Base-by-base conservation (phyloP, 1,284 basidiomycete species). In the Psilocybe mexicana region DNA sequence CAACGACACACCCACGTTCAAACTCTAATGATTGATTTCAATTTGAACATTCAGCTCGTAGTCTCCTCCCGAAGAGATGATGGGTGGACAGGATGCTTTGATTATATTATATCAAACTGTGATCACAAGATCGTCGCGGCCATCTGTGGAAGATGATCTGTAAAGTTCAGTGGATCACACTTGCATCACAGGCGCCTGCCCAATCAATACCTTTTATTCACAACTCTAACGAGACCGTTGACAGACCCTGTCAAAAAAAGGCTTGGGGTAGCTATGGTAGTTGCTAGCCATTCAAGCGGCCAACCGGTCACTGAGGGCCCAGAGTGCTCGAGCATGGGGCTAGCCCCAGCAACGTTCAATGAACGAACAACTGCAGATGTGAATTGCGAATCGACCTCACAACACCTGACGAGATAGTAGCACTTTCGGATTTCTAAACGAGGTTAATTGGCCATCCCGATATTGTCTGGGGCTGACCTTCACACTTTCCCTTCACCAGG, bases 171-270 rank as follows among this genome's bases (percentile, higher is more conserved):
- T 18, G 18, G 18, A 18, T 18, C 18, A 18, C 18, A 18, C 18
- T 18, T 18, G 18, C 18, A 18, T 18, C 18, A 18, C 30, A 33
- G 30, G 30, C 30, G 4, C 8, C 30, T 8, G 30, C 8, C 30
- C 30, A 33, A 33, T 33, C 5, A 33, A 0, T 33, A 33, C 30
- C 30, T 33, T 33, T 33, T 36, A 43, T 42, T 46, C 36, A 52
- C 42, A 18, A 18, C 18, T 18, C 18, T 18, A 18, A 18, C 18
- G 18, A 18, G 18, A 18, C 18, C 18, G 18, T 25, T 45, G 52
- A 54, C 44, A 54, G 45, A 54, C 36, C 47, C 33, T 46, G 36
- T 54, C 53, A 47, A 40, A 12, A 12, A 40, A 40, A 40, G 38
- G 3, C 38, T 40, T 11, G 38, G 38, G 38, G 18, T 18, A 8